These are phyloP conservation scores for Chlorokybus atmophyticus DNA, from an alignment of 139 green algal genomes.

Conservation along the genomic window DNA sequence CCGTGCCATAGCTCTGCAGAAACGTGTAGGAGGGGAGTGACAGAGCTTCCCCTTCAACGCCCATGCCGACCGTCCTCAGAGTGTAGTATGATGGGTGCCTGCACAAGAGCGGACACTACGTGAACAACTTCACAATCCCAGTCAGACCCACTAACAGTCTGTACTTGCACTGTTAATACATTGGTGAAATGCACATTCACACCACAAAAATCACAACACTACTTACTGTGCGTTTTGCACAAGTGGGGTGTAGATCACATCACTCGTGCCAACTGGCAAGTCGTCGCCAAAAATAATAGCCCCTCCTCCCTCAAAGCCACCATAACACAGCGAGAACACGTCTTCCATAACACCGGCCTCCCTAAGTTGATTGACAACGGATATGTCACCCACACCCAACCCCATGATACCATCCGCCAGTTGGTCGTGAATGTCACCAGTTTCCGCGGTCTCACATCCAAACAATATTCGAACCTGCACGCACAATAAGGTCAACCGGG, in stretches of 20 bases:
- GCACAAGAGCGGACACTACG: background rate
- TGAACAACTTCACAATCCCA: too few species aligned
- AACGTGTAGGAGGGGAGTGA: constrained; percentile 15
- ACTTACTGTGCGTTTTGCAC: too few species aligned
- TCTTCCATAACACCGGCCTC: constrained; percentile 46
- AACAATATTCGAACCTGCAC: constrained; percentile 30
- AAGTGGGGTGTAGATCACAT: constrained; percentile 49
- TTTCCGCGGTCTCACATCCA: constrained; percentile 75
- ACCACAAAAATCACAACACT: too few species aligned
- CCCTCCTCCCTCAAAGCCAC: constrained; percentile 49
- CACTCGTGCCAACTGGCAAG: background rate
- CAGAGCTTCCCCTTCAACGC: constrained; percentile 33
- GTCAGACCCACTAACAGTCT: too few species aligned
- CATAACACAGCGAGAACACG: constrained; percentile 80
- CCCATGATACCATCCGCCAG: constrained; percentile 76
- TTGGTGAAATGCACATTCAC: too few species aligned
- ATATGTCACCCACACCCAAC: constrained; percentile 32
- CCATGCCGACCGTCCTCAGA: constrained; percentile 44
- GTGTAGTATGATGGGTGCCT: constrained; percentile 59
- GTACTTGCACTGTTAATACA: too few species aligned
- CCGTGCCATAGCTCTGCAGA: constrained; percentile 62
- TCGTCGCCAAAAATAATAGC: constrained; percentile 45
- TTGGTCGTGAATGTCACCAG: constrained; percentile 78
- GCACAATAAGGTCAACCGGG: too few species aligned
- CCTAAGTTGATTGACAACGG: constrained; percentile 50